Evolutionary conservation across 257 asterid species (phyloP), one percentile per base, ranked within the genome.

Genomic region (Sherardia arvensis): DNA sequence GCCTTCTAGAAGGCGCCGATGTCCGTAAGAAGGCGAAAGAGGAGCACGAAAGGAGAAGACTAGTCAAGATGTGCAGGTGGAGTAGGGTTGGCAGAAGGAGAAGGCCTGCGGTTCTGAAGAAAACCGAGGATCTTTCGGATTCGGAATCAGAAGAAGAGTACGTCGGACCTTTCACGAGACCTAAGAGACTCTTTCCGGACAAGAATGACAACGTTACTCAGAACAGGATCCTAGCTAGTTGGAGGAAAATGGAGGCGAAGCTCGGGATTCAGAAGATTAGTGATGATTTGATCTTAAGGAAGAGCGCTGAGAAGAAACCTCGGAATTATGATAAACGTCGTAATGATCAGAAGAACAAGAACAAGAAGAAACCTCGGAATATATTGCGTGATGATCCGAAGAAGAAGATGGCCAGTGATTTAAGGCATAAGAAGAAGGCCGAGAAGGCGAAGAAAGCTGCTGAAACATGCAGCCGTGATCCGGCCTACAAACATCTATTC

Each of bases 1-100:
- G 87, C 43, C 62, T 82, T 10, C 73, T 85, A 0, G 85, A 85
- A 69, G 88, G 91, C 1, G 17, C 76, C 15, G 74, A 76, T 12
- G 79, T 72, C 7, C 74, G 83, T 17, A 17, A 62, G n/a, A 40
- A 12, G 25, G 66, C 32, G 8, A 62, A 62, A 40, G 15, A 12
- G 14, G 69, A 38, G 10, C 58, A 32, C 73, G 65, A 0, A 34
- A 68, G 76, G 38, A 18, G 62, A 21, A 11, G 10, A 21, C 23
- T 22, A 10, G 21, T 7, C 6, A 29, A 28, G 25, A 1, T 2
- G 55, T 22, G 8, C 5, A 4, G 17, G 29, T 1, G 25, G 28
- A 11, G n/a, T n/a, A n/a, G n/a, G n/a, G n/a, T n/a, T n/a, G n/a
- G n/a, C n/a, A n/a, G n/a, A n/a, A n/a, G n/a, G n/a, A n/a, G n/a